phyloP scores from a whole-genome alignment of 768 basidiomycete genomes.

The Lepiota subincarnata region DNA sequence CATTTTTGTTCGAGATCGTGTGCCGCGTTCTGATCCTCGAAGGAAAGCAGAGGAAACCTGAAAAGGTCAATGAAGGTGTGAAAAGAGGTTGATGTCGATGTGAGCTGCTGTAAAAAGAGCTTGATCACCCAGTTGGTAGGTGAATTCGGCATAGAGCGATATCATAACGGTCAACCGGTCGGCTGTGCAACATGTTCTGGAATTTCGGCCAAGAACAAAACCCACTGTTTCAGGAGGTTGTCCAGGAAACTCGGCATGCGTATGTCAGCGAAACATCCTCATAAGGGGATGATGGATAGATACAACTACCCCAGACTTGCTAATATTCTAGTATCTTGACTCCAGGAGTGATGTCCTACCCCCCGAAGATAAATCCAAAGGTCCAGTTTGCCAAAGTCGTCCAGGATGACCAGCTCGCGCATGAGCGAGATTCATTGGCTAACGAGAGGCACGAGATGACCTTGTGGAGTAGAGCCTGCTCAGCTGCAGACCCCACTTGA shows the following conservation, averaged over 20 bases:
- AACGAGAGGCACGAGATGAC: conserved; percentile 33
- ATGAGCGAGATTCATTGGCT: conserved; percentile 28
- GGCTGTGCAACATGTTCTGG: conserved; percentile 45
- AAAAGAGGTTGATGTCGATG: conserved; percentile 34
- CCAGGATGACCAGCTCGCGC: conserved; percentile 37
- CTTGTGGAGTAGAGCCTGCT: conserved; percentile 29
- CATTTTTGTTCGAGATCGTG: conserved; percentile 47
- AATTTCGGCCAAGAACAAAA: conserved; percentile 30
- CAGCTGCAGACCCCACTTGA: too few species aligned
- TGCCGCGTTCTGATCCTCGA: conserved; percentile 48
- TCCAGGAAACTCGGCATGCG: conserved; percentile 6
- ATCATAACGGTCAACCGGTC: conserved; percentile 38
- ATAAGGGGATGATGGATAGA: not conserved
- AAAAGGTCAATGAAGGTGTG: conserved; percentile 19
- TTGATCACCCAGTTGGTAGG: not conserved
- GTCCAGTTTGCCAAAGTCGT: too few species aligned
- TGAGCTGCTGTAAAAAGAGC: not conserved
- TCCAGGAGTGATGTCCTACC: conserved; percentile 20
- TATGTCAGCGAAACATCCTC: not conserved
- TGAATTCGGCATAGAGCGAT: not conserved
- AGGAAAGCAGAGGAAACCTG: conserved; percentile 58
- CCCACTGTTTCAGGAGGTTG: conserved; percentile 35
- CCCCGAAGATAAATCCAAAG: conserved; percentile 30
- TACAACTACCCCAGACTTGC: not conserved
- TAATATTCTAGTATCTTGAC: conserved; percentile 9